phyloP scores from a whole-genome alignment of 352 stramenopile genomes.

The Pythium brachiatum region DNA sequence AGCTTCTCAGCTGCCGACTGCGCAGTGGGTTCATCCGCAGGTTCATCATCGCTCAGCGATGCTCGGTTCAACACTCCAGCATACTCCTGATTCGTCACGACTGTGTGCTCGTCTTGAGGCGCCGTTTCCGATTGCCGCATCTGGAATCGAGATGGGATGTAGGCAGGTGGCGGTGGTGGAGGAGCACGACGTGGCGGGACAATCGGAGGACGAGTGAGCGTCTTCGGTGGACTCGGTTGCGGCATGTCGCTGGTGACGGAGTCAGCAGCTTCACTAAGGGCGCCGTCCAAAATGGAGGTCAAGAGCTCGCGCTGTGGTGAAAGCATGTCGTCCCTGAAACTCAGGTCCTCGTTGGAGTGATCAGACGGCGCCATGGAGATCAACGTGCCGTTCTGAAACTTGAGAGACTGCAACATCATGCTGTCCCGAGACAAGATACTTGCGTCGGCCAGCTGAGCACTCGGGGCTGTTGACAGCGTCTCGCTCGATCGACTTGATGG shows the following conservation, averaged over 20 bases:
- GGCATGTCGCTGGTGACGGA: background rate
- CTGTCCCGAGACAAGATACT: background rate
- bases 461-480: background rate
- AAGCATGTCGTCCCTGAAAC: constrained; percentile 7
- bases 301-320: background rate
- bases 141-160: constrained; percentile 29
- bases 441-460: background rate
- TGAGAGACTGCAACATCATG: constrained; percentile 3
- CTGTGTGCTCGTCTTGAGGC: background rate
- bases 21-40: background rate
- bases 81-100: background rate
- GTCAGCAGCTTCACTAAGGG: background rate
- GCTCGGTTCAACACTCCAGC: constrained; percentile 1
- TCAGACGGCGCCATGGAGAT: constrained; percentile 15
- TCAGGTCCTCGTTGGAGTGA: constrained; percentile 21
- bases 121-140: constrained; percentile 2
- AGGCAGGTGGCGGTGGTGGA: constrained; percentile 15
- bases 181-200: background rate
- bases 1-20: background rate
- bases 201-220: background rate
- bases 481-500: constrained; percentile 5
- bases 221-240: background rate
- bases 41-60: constrained; percentile 5
- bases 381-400: constrained; percentile 14
- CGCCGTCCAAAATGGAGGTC: background rate